phyloP scores from a whole-genome alignment of 2,329 filamentous ascomycete genomes.

The Pseudocercospora fuligena region DNA sequence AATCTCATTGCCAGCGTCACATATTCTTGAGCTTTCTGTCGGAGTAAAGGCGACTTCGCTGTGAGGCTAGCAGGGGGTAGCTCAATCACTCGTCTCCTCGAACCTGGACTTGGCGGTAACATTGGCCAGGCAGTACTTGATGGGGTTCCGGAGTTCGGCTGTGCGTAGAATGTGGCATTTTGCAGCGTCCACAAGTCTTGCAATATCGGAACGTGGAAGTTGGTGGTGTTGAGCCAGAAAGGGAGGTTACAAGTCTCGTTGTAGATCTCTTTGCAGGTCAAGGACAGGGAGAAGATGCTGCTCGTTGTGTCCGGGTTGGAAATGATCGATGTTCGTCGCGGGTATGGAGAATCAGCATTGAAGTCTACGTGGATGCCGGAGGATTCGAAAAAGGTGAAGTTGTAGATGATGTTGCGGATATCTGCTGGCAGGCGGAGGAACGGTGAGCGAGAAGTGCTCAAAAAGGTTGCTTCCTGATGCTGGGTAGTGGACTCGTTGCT shows the following conservation, averaged over 20 bases:
- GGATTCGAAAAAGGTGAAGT: constrained; percentile 19
- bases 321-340: background rate
- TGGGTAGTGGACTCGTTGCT: constrained; percentile 2
- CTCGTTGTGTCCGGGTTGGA: background rate
- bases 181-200: constrained; percentile 20
- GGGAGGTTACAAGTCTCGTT: constrained; percentile 22
- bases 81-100: constrained; percentile 7
- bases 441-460: background rate
- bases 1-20: constrained; percentile 24
- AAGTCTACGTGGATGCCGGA: constrained; percentile 25
- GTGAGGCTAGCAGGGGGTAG: constrained; percentile 11
- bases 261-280: constrained; percentile 25
- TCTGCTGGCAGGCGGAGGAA: constrained; percentile 24
- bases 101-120: background rate
- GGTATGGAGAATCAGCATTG: background rate
- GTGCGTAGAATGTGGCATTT: constrained; percentile 6
- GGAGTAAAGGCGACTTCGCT: constrained; percentile 7
- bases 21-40: constrained; percentile 22
- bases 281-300: constrained; percentile 17
- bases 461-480: background rate
- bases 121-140: background rate
- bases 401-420: constrained; percentile 28
- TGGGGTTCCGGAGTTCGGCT: background rate
- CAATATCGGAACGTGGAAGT: constrained; percentile 25
- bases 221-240: constrained; percentile 27